phyloP scores from a whole-genome alignment of 1,284 basidiomycete genomes.

The Xanthoconium separans region DNA sequence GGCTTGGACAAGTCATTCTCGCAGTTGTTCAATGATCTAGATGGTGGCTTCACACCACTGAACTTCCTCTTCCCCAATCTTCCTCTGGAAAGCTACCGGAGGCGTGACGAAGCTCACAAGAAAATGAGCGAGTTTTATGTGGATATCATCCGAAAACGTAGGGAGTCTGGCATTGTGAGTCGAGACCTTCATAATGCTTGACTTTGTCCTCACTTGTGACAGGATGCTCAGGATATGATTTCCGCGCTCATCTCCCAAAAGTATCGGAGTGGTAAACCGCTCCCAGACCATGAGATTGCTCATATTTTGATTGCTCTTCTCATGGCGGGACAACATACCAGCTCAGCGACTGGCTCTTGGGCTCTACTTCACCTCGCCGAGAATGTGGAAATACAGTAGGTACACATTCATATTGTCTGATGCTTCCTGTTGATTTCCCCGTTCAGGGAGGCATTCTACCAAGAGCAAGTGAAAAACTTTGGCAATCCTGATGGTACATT shows the following conservation, averaged over 20 bases:
- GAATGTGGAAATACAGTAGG: conserved; percentile 74
- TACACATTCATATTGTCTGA: conserved; percentile 14
- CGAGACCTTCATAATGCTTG: background rate
- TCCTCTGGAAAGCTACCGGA: conserved; percentile 86
- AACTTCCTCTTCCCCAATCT: conserved; percentile 96
- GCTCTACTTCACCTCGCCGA: conserved; percentile 88
- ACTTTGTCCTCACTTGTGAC: conserved; percentile 7
- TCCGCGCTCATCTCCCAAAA: conserved; percentile 81
- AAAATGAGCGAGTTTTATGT: conserved; percentile 96
- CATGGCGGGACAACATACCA: conserved; percentile 99
- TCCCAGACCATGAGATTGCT: conserved; percentile 90
- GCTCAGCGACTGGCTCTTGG: conserved; percentile 91
- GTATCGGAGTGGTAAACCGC: conserved; percentile 81
- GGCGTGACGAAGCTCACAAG: conserved; percentile 86
- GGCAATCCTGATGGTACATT: conserved; percentile 79
- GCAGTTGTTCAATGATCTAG: conserved; percentile 85
- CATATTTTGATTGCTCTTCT: conserved; percentile 96
- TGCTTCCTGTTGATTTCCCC: background rate
- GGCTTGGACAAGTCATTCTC: conserved; percentile 85
- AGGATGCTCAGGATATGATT: conserved; percentile 92
- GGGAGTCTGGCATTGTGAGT: conserved; percentile 47
- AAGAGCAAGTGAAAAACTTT: conserved; percentile 88
- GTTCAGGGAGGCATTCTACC: conserved; percentile 71
- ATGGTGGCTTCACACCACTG: conserved; percentile 88
- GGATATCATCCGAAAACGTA: conserved; percentile 82